Percentiles rank a stretch among this genome's conserved stretches.
Evolutionary conservation across 441 rosid genomes (phyloP).

Genomic region (Arabidopsis hybrid): DNA sequence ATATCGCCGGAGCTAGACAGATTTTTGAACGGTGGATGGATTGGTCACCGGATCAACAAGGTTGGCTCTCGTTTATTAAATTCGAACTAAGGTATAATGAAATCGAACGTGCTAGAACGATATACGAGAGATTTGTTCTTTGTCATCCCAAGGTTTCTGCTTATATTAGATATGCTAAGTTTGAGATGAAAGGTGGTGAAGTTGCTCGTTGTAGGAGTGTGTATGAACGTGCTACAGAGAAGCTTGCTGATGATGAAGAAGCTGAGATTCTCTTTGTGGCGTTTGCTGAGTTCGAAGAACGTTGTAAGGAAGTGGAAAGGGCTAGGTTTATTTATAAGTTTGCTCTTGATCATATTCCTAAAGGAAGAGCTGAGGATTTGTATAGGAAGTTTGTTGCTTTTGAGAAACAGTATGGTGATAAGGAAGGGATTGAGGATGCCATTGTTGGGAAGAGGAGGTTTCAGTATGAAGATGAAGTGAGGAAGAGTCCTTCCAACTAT

Average conservation of each 20-base stretch:
- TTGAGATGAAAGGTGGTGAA: slow-evolving; percentile 87
- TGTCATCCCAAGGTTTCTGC: slow-evolving; percentile 75
- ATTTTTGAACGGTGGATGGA: slow-evolving; percentile 91
- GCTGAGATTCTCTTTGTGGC: slow-evolving; percentile 81
- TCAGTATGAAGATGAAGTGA: slow-evolving; percentile 85
- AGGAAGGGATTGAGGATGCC: slow-evolving; percentile 90
- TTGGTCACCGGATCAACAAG: slow-evolving; percentile 89
- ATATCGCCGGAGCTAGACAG: slow-evolving; percentile 83
- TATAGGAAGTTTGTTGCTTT: slow-evolving; percentile 81
- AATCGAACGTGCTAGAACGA: slow-evolving; percentile 61
- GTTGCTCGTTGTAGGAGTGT: slow-evolving; percentile 64
- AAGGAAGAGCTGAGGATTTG: slow-evolving; percentile 87
- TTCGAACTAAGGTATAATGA: slow-evolving; percentile 84
- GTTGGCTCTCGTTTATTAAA: slow-evolving; percentile 82
- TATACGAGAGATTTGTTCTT: slow-evolving; percentile 65
- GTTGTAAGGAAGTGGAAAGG: slow-evolving; percentile 78
- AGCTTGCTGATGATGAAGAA: slow-evolving; percentile 78
- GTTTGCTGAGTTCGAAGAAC: slow-evolving; percentile 84
- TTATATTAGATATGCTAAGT: slow-evolving; percentile 76
- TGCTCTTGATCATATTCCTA: slow-evolving; percentile 83
- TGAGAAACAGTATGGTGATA: slow-evolving; percentile 89
- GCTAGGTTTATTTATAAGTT: slow-evolving; percentile 86
- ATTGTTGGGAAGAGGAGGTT: slow-evolving; percentile 91
- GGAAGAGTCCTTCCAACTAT: slow-evolving; percentile 80
- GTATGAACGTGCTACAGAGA: slow-evolving; percentile 77